phyloP scores from a whole-genome alignment of 1,284 basidiomycete species.

The Apiotrichum veenhuisii region DNA sequence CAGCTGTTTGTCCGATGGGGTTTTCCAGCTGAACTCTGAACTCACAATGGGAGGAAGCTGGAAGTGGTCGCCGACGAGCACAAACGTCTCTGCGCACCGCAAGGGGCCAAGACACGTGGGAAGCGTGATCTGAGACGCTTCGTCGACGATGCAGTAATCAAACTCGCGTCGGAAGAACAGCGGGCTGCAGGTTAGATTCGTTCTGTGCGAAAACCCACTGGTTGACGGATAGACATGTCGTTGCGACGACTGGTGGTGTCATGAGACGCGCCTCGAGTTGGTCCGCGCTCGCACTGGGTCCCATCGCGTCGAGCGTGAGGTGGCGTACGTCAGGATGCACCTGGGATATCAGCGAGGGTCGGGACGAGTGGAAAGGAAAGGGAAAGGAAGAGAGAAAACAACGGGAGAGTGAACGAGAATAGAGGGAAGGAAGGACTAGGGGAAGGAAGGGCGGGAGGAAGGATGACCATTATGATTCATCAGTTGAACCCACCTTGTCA shows the following conservation, averaged over 20 bases:
- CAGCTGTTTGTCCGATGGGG: too few relatives aligned
- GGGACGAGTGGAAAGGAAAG: too few relatives aligned
- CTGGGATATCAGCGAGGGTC: slow-evolving; percentile 51
- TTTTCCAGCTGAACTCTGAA: too few relatives aligned
- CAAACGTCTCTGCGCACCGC: slow-evolving; percentile 81
- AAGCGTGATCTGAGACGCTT: slow-evolving; percentile 95
- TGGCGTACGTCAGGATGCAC: slow-evolving; percentile 72
- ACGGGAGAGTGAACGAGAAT: too few relatives aligned
- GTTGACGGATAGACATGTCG: slow-evolving; percentile 87
- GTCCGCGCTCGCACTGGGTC: slow-evolving; percentile 61
- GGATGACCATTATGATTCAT: too few relatives aligned
- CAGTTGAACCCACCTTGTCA: slow-evolving; percentile 66
- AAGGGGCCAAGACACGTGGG: slow-evolving; percentile 93
- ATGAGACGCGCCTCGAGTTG: slow-evolving; percentile 76
- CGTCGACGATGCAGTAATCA: slow-evolving; percentile 97
- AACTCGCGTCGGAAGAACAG: slow-evolving; percentile 80
- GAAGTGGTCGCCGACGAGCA: slow-evolving; percentile 94
- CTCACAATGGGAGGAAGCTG: slow-evolving; percentile 88
- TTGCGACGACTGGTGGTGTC: slow-evolving; percentile 86
- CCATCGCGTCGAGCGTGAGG: slow-evolving; percentile 62
- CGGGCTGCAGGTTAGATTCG: slow-evolving; percentile 56
- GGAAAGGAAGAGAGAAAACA: too few relatives aligned
- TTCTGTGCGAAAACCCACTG: slow-evolving; percentile 61
- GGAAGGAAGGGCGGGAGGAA: too few relatives aligned
- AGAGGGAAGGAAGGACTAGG: too few relatives aligned